Evolutionary conservation across 352 stramenopile genomes (phyloP).

Genomic region (Phytophthora pseudosyringae): DNA sequence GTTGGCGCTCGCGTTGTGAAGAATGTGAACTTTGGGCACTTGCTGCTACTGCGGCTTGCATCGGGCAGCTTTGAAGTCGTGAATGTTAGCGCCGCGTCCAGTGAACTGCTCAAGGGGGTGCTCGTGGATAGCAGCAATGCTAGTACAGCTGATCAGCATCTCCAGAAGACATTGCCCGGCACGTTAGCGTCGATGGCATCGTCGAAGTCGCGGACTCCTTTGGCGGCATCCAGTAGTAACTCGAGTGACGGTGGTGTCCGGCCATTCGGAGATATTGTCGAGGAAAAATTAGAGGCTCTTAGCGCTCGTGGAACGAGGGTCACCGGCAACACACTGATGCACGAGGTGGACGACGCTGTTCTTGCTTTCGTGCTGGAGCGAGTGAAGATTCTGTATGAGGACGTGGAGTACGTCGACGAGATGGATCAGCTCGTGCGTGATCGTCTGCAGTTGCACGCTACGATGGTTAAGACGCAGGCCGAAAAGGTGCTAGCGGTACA

Average conservation of each 20-base stretch:
- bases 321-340: conserved; percentile 62
- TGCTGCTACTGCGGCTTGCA: conserved; percentile 75
- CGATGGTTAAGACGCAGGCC: conserved; percentile 62
- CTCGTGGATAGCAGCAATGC: conserved; percentile 38
- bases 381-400: conserved; percentile 78
- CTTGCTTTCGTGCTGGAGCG: conserved; percentile 80
- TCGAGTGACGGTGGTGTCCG: conserved; percentile 37
- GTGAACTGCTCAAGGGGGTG: conserved; percentile 71
- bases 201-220: conserved; percentile 28
- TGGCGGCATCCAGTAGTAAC: conserved; percentile 14
- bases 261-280: conserved; percentile 65
- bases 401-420: conserved; percentile 79
- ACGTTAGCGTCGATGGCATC: conserved; percentile 64
- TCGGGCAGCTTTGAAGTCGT: conserved; percentile 81
- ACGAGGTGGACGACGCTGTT: conserved; percentile 72
- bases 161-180: conserved; percentile 51
- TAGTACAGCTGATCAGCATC: conserved; percentile 14
- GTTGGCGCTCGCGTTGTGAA: conserved; percentile 73
- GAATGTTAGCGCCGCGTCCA: conserved; percentile 78
- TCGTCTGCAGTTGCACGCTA: conserved; percentile 58
- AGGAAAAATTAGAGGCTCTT: conserved; percentile 64
- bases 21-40: conserved; percentile 78
- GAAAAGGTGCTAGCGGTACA: conserved; percentile 54
- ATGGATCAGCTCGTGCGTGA: conserved; percentile 73
- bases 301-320: conserved; percentile 67